Evolutionary conservation across 257 asterid species (phyloP).

Genomic region (Solanum paucissectum): DNA sequence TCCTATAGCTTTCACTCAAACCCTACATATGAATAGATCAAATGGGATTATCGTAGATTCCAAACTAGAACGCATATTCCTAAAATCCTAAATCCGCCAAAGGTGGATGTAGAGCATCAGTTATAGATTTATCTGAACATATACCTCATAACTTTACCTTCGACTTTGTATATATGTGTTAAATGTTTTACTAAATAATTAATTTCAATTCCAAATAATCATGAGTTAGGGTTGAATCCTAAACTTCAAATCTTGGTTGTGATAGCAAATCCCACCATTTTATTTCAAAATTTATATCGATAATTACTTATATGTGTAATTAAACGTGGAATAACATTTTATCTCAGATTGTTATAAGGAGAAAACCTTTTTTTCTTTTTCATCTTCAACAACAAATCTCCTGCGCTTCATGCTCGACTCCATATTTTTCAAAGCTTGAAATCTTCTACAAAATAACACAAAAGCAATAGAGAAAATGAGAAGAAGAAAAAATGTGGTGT

Average conservation of each 20-base stretch:
- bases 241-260: background rate
- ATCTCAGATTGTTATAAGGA: background rate
- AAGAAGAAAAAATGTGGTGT: background rate
- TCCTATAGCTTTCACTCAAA: too few species aligned
- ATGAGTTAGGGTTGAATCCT: background rate
- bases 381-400: background rate
- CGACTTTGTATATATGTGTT: too few species aligned
- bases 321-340: background rate
- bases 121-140: background rate
- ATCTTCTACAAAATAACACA: background rate
- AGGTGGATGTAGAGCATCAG: background rate
- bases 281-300: too few species aligned
- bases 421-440: background rate
- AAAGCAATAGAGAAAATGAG: background rate
- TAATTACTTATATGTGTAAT: too few species aligned
- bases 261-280: background rate
- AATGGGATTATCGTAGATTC: too few species aligned
- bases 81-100: background rate
- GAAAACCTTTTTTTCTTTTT: background rate
- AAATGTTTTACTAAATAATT: too few species aligned
- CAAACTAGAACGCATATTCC: too few species aligned
- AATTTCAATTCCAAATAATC: too few species aligned
- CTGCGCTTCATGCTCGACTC: background rate
- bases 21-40: too few species aligned
- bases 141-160: too few species aligned